Evolutionary conservation across 495 filamentous ascomycete genomes (phyloP).

Genomic region (Margaritispora aquatica): DNA sequence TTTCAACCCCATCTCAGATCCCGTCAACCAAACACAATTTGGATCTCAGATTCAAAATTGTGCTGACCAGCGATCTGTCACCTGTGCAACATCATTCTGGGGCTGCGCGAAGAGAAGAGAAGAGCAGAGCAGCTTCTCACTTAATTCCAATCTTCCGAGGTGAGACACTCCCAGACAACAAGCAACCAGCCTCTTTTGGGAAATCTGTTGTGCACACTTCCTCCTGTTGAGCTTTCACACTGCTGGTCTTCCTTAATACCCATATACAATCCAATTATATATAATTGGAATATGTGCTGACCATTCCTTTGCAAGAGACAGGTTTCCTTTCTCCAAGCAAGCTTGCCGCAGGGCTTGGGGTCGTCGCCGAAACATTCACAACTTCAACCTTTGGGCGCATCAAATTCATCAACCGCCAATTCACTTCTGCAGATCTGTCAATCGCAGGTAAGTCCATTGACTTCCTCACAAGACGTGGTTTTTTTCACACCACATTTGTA

Average conservation of each 20-base stretch:
- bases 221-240: constrained; percentile 8
- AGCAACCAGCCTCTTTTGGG: constrained; percentile 12
- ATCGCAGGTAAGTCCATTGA: constrained; percentile 14
- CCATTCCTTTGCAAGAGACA: background rate
- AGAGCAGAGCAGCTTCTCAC: background rate
- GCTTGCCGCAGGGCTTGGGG: constrained; percentile 4
- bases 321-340: constrained; percentile 4
- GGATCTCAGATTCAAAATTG: background rate
- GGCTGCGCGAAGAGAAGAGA: constrained; percentile 1
- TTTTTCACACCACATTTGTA: background rate
- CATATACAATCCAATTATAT: background rate
- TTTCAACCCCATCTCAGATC: background rate
- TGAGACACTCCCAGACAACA: constrained; percentile 12
- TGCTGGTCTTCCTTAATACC: background rate
- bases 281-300: constrained; percentile 11
- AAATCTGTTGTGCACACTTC: background rate
- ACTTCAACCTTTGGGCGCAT: constrained; percentile 7
- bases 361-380: constrained; percentile 8
- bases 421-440: constrained; percentile 2
- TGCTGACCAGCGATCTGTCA: constrained; percentile 4
- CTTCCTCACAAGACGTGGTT: background rate
- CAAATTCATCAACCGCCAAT: background rate
- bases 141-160: constrained; percentile 16
- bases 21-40: background rate
- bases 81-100: constrained; percentile 10